Evolutionary conservation across 352 stramenopile species (phyloP), one percentile per base, ranked within the genome.

Genomic region (Phytopythium sindhum): DNA sequence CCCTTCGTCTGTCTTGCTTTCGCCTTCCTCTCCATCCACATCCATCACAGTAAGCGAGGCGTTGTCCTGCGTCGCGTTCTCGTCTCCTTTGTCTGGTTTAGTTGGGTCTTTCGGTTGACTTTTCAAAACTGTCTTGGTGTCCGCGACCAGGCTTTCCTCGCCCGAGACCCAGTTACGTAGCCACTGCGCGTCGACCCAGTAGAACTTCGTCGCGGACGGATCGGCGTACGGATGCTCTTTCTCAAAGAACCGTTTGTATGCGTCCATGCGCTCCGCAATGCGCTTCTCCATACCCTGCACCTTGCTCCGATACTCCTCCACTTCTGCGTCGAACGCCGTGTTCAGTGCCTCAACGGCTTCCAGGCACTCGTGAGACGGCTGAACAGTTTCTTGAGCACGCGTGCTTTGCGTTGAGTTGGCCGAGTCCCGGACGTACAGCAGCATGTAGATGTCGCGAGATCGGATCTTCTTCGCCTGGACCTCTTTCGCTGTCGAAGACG

Each of bases 381-480:
- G 14, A 0, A 65, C n/a, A 21, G 24, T 19, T 0, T 56, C 69
- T 29, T 44, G 17, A 28, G 21, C 55, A 57, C 15, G 58, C 12
- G 31, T 23, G 10, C 5, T 35, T 2, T 2, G 47, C 17, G 24
- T 37, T 39, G 31, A 65, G 53, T 5, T 60, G 33, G 17, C 57
- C 23, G 54, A 29, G 2, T 84, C 79, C 33, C 78, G 77, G 56
- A 81, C 74, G 60, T 95, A 96, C 33, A 95, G 67, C 24, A 96
- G 67, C 88, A 96, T 96, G 65, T 96, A 96, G 17, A 88, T 86
- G 54, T 96, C 87, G 23, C 85, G 78, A 2, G 85, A 95, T 6
- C 83, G 73, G 41, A 91, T 75, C 65, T 77, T 86, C 56, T 83
- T 84, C 11, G 74, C 82, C 4, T 78, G 58, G 24, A 67, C 65